Percentiles rank a stretch among this genome's conserved stretches.
phyloP scores from a whole-genome alignment of 1,284 basidiomycete genomes.

The Malassezia equina region DNA sequence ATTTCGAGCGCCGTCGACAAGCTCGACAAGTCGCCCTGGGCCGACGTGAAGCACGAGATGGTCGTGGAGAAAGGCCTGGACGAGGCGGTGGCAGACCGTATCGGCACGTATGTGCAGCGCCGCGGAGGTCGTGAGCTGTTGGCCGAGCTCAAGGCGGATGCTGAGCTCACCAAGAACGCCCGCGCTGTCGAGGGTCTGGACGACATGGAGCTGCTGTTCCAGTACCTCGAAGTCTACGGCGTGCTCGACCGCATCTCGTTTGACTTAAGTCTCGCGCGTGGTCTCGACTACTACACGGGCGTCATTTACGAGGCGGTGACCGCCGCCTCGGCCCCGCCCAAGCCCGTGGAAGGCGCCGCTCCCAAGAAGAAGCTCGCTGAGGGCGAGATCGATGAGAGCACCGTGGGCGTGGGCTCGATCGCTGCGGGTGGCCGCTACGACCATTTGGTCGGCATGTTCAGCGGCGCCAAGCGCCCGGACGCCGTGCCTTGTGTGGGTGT shows the following conservation, averaged over 20 bases:
- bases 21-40: slow-evolving; percentile 86
- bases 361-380: slow-evolving; percentile 52
- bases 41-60: slow-evolving; percentile 91
- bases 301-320: slow-evolving; percentile 96
- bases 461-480: slow-evolving; percentile 62
- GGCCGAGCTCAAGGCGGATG: slow-evolving; percentile 62
- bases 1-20: slow-evolving; percentile 98
- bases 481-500: slow-evolving; percentile 82
- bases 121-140: slow-evolving; percentile 62
- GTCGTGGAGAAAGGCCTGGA: slow-evolving; percentile 85
- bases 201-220: slow-evolving; percentile 85
- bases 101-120: slow-evolving; percentile 89
- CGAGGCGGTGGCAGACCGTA: slow-evolving; percentile 73
- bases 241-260: slow-evolving; percentile 72
- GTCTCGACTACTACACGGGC: slow-evolving; percentile 96
- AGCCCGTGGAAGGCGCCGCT: slow-evolving; percentile 52
- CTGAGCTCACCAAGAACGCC: slow-evolving; percentile 60
- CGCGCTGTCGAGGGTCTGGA: slow-evolving; percentile 68
- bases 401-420: slow-evolving; percentile 91
- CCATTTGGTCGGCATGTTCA: slow-evolving; percentile 89
- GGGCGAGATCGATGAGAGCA: slow-evolving; percentile 81
- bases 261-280: slow-evolving; percentile 88
- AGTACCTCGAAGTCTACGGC: slow-evolving; percentile 69
- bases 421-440: slow-evolving; percentile 96
- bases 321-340: slow-evolving; percentile 81